Percentiles rank a stretch among this genome's conserved stretches.
phyloP scores from a whole-genome alignment of 768 basidiomycete species.

The Hericium rajendrae region DNA sequence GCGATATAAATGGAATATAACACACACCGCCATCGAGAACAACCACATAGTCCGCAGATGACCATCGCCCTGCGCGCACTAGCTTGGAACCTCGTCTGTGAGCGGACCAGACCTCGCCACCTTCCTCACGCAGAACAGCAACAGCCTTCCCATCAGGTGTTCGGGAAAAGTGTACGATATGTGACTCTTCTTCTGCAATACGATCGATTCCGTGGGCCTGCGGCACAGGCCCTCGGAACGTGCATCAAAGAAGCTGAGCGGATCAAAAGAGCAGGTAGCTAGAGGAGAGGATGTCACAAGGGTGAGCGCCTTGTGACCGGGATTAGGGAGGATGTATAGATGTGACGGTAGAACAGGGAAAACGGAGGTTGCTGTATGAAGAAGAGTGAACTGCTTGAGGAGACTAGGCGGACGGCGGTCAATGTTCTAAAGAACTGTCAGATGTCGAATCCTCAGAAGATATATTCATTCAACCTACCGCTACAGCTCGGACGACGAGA shows the following conservation, averaged over 20 bases:
- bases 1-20: neutral
- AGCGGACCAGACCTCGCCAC: constrained; percentile 58
- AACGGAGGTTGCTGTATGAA: constrained; percentile 46
- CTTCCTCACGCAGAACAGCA: constrained; percentile 50
- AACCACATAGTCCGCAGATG: constrained; percentile 54
- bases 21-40: constrained; percentile 55
- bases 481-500: constrained; percentile 61
- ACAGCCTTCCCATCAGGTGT: constrained; percentile 75
- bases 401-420: constrained; percentile 83
- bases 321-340: constrained; percentile 44
- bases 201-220: constrained; percentile 7
- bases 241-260: constrained; percentile 55
- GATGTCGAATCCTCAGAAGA: neutral
- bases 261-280: constrained; percentile 47
- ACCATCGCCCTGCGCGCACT: constrained; percentile 41
- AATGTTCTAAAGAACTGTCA: constrained; percentile 51
- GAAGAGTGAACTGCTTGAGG: constrained; percentile 62
- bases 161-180: constrained; percentile 54
- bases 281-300: constrained; percentile 64
- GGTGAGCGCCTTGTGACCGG: constrained; percentile 26
- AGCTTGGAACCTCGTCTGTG: constrained; percentile 38
- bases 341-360: constrained; percentile 40
- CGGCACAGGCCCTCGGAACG: constrained; percentile 35
- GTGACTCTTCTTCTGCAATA: constrained; percentile 7
- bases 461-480: constrained; percentile 35